Conservation (phyloP, 2,329 filamentous ascomycete genomes). For the Dactylellina haptotyla region DNA sequence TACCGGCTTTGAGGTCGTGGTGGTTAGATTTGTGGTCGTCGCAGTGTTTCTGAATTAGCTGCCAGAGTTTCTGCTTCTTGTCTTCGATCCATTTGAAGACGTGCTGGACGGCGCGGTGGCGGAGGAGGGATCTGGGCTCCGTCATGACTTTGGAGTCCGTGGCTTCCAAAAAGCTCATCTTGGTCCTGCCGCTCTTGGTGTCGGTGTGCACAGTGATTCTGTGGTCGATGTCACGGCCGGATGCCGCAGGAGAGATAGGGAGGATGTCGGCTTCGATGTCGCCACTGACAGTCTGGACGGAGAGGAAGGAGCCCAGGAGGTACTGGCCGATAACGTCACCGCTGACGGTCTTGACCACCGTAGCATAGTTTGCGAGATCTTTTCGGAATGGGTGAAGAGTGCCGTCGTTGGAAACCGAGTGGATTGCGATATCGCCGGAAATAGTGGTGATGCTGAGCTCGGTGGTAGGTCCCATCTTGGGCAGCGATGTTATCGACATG, state of each 20-base stretch:
- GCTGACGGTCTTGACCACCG: slow-evolving; percentile 31
- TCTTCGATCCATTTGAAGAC: slow-evolving; percentile 48
- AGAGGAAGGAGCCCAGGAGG: slow-evolving; percentile 46
- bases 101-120: slow-evolving; percentile 31
- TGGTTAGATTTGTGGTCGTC: not conserved
- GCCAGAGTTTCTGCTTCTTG: slow-evolving; percentile 19
- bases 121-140: slow-evolving; percentile 39
- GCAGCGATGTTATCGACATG: slow-evolving; percentile 30
- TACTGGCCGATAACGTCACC: slow-evolving; percentile 50
- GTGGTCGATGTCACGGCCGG: slow-evolving; percentile 27
- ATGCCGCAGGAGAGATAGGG: slow-evolving; percentile 31
- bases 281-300: slow-evolving; percentile 44
- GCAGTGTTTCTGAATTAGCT: slow-evolving; percentile 47
- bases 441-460: slow-evolving; percentile 33
- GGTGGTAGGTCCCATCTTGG: slow-evolving; percentile 17
- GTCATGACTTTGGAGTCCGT: slow-evolving; percentile 47
- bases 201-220: slow-evolving; percentile 38
- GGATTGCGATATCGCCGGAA: slow-evolving; percentile 44
- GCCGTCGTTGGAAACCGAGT: slow-evolving; percentile 50
- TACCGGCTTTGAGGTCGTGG: slow-evolving; percentile 7
- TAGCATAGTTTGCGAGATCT: slow-evolving; percentile 40
- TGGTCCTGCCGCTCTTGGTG: slow-evolving; percentile 36
- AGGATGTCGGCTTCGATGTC: slow-evolving; percentile 52
- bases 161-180: slow-evolving; percentile 42
- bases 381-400: slow-evolving; percentile 45